phyloP scores from a whole-genome alignment of 768 basidiomycete genomes.

The Mycena haematopus region DNA sequence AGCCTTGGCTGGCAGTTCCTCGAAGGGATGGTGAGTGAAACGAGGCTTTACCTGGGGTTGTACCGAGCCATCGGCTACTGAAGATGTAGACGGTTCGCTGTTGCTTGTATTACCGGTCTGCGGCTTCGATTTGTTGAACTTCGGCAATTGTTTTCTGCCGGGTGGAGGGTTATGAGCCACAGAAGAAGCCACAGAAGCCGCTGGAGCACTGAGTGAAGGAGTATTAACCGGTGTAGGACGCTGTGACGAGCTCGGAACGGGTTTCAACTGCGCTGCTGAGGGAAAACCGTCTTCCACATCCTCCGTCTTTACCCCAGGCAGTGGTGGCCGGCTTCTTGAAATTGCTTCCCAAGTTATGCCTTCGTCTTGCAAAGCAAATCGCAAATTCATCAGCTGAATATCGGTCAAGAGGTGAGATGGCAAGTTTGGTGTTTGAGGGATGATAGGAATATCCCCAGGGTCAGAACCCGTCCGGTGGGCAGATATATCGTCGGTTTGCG shows the following conservation, averaged over 20 bases:
- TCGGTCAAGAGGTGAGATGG: conserved; percentile 31
- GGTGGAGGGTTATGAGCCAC: conserved; percentile 11
- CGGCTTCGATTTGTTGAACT: conserved; percentile 10
- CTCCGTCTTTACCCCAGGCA: conserved; percentile 20
- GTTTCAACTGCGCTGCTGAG: neutral
- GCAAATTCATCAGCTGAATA: conserved; percentile 38
- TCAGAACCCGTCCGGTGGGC: conserved; percentile 35
- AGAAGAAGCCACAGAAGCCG: neutral
- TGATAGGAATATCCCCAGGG: conserved; percentile 36
- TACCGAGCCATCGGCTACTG: neutral
- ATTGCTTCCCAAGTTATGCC: conserved; percentile 28
- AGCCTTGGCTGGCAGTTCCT: neutral
- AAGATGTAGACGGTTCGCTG: neutral
- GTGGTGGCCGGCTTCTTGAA: conserved; percentile 21
- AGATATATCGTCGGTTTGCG: conserved; percentile 24
- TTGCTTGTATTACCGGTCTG: neutral
- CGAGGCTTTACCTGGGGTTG: neutral
- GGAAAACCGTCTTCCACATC: neutral
- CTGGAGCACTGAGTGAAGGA: neutral
- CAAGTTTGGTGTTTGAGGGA: conserved; percentile 27
- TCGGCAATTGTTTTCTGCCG: conserved; percentile 17
- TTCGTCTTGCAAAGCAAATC: conserved; percentile 32
- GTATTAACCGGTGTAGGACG: neutral
- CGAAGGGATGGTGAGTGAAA: too few species aligned
- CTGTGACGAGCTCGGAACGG: neutral